phyloP scores from a whole-genome alignment of 1,284 basidiomycete genomes.

The Cystobasidium pallidum region DNA sequence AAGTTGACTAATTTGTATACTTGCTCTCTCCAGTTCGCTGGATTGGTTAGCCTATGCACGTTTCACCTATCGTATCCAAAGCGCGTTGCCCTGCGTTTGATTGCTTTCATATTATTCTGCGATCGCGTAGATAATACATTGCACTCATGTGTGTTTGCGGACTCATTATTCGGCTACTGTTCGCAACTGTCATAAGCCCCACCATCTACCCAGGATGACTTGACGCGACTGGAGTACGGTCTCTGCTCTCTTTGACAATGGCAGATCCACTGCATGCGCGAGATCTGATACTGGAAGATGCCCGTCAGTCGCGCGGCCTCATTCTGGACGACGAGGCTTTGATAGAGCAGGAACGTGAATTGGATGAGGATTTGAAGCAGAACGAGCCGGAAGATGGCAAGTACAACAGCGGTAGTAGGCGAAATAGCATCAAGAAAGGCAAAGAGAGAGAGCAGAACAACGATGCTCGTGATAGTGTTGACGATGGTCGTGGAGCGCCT shows the following conservation, averaged over 20 bases:
- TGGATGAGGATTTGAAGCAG: conserved; percentile 22
- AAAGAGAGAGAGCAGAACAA: background rate
- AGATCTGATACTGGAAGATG: conserved; percentile 38
- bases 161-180: no score
- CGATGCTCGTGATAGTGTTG: background rate
- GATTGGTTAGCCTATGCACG: no score
- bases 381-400: no score
- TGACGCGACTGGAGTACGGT: background rate
- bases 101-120: no score
- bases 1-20: no score
- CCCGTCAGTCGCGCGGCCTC: conserved; percentile 28
- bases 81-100: no score
- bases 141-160: no score
- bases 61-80: no score
- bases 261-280: conserved; percentile 34
- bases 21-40: no score
- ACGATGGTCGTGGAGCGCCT: background rate
- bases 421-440: background rate
- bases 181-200: no score
- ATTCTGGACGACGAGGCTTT: conserved; percentile 20
- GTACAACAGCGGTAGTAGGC: background rate
- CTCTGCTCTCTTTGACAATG: conserved; percentile 5
- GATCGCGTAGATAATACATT: no score
- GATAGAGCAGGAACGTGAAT: conserved; percentile 35
- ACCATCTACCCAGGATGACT: conserved; percentile 15